Evolutionary conservation across 148 eudicot genomes (phyloP), one percentile per base, ranked within the genome.

Genomic region (Fallopia convolvulus): DNA sequence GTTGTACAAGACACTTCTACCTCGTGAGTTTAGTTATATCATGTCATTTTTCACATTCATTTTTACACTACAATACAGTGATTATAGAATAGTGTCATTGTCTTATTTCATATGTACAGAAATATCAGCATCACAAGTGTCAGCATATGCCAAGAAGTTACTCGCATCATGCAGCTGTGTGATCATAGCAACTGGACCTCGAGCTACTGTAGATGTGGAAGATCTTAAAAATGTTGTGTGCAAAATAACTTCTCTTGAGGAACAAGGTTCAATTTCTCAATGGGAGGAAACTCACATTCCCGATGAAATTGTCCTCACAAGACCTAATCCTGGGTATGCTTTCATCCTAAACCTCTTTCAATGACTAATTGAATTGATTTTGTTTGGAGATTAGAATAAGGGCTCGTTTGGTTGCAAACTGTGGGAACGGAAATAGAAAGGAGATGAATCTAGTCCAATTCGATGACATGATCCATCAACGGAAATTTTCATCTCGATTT

Each of bases 171-270:
- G 13, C 39, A 63, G 70, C 15, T 63, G 70, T 23, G 70, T 63
- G 39, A 63, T 63, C 39, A 63, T 63, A 11, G 70, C 70, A 63
- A 63, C 70, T 63, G 70, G 30, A 63, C 70, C 70, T 82, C 87
- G 76, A 77, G 90, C 88, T 60, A 86, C 90, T 74, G 91, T 83
- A 77, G 87, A 86, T 42, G 88, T 84, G 76, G 87, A 82, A 75
- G 87, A 85, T 77, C 82, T 93, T 70, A 81, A 71, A 78, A 39
- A 49, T 66, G 83, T 85, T 78, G 86, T 89, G 72, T 75, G 48
- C 12, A 89, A 86, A 83, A 83, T 87, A 78, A 81, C 84, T 87
- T 74, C 77, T 79, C 83, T 88, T 46, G 93, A 93, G 80, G 76
- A 83, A 70, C 83, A 85, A 74, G 72, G 80, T 50, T 66, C 73